phyloP scores from a whole-genome alignment of 768 basidiomycete species.

The Russula foetens region DNA sequence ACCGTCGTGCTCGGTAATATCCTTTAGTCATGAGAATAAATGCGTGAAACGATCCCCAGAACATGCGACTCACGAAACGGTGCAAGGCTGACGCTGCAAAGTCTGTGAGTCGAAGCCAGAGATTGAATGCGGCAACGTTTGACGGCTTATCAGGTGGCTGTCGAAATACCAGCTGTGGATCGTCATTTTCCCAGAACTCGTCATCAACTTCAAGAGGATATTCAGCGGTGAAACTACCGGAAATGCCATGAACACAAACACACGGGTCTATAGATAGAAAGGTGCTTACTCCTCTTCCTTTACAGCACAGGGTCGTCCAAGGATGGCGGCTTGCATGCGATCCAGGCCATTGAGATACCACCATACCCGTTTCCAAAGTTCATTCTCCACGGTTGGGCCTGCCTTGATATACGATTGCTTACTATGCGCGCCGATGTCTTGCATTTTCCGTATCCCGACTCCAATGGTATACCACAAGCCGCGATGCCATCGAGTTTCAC shows the following conservation, averaged over 20 bases:
- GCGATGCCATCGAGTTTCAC: conserved; percentile 37
- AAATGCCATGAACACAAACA: neutral
- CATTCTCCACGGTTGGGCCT: conserved; percentile 33
- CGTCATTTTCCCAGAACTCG: conserved; percentile 42
- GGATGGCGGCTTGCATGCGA: conserved; percentile 41
- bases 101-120: conserved; percentile 38
- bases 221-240: conserved; percentile 38
- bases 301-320: conserved; percentile 49
- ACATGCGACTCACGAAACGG: conserved; percentile 32
- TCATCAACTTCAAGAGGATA: conserved; percentile 49
- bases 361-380: conserved; percentile 45
- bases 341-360: conserved; percentile 54
- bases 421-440: conserved; percentile 45
- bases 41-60: neutral
- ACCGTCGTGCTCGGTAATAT: neutral
- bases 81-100: conserved; percentile 38
- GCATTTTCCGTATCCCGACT: conserved; percentile 42
- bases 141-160: conserved; percentile 41
- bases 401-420: conserved; percentile 28
- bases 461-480: conserved; percentile 39
- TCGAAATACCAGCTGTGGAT: conserved; percentile 33
- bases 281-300: conserved; percentile 58
- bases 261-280: neutral
- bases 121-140: conserved; percentile 33
- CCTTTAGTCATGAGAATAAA: neutral